Conservation (phyloP, 2,329 filamentous ascomycete species). For the Fusarium chlamydosporum region DNA sequence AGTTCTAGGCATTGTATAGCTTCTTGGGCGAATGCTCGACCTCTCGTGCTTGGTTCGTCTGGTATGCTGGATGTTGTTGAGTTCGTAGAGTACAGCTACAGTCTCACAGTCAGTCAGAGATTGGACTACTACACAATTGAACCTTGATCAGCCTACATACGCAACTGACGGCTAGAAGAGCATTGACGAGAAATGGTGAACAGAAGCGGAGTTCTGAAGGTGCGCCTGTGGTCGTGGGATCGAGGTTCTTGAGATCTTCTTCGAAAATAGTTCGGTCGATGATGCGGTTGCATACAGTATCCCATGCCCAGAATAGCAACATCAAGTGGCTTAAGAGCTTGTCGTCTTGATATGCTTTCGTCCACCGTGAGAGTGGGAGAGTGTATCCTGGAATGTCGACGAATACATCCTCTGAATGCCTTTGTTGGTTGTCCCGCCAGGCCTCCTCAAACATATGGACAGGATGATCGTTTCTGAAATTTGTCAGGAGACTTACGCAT, state of each 20-base stretch:
- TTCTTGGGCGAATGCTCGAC: constrained; percentile 25
- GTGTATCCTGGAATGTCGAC: constrained; percentile 14
- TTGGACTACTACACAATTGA: neutral
- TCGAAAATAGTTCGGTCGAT: constrained; percentile 35
- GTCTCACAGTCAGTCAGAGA: neutral
- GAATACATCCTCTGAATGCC: constrained; percentile 9
- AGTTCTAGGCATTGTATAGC: constrained; percentile 18
- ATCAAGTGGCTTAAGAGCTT: constrained; percentile 30
- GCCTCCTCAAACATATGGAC: constrained; percentile 16
- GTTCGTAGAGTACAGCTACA: constrained; percentile 26
- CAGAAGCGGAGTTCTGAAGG: constrained; percentile 30
- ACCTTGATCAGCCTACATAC: constrained; percentile 19
- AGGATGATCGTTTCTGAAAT: constrained; percentile 5
- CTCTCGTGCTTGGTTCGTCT: constrained; percentile 20
- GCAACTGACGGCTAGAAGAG: constrained; percentile 39
- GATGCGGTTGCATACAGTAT: constrained; percentile 29
- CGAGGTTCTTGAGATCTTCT: constrained; percentile 27
- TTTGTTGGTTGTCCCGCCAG: constrained; percentile 7
- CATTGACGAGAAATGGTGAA: constrained; percentile 40
- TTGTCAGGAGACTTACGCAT: neutral
- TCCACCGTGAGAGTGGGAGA: constrained; percentile 38
- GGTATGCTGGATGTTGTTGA: constrained; percentile 14
- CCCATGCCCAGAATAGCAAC: constrained; percentile 35
- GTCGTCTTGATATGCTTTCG: constrained; percentile 20
- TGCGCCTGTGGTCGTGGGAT: neutral